Conservation (phyloP, 305 asterid species). For the Lippia alba region DNA sequence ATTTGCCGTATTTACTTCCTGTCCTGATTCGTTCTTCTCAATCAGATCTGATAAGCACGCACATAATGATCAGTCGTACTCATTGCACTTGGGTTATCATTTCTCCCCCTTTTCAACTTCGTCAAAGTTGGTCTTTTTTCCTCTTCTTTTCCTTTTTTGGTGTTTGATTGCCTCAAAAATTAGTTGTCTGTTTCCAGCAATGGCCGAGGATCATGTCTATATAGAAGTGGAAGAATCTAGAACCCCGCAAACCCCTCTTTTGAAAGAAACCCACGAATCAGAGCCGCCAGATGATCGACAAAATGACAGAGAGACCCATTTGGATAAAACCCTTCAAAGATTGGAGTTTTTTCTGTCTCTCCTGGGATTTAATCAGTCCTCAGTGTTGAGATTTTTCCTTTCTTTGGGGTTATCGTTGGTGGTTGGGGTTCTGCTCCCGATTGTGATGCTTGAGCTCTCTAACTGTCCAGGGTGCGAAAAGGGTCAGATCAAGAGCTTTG, state of each 20-base stretch:
- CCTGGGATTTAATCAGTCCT: conserved; percentile 70
- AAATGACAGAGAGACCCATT: conserved; percentile 47
- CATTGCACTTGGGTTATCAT: conserved; percentile 1
- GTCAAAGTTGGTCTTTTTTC: conserved; percentile 21
- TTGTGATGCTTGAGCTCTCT: conserved; percentile 65
- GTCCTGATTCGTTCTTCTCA: background rate
- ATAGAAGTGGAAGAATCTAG: conserved; percentile 52
- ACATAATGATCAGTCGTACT: conserved; percentile 29
- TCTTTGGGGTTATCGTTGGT: conserved; percentile 64
- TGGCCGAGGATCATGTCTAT: conserved; percentile 51
- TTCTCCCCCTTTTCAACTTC: conserved; percentile 29
- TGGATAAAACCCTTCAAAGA: conserved; percentile 65
- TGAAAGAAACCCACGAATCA: conserved; percentile 37
- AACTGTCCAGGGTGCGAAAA: conserved; percentile 67
- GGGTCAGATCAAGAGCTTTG: conserved; percentile 78
- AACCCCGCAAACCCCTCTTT: conserved; percentile 41
- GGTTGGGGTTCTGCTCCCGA: conserved; percentile 67
- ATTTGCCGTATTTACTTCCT: conserved; percentile 25
- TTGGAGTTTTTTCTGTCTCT: conserved; percentile 51
- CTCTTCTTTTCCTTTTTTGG: background rate
- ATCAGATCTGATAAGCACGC: conserved; percentile 19
- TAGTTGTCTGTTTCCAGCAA: conserved; percentile 11
- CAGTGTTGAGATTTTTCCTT: conserved; percentile 47
- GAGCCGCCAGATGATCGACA: conserved; percentile 40
- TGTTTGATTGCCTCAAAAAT: conserved; percentile 16